Percentiles rank a stretch among this genome's conserved stretches.
phyloP scores from a whole-genome alignment of 179 eudicot species.

The Beta corolliflora region DNA sequence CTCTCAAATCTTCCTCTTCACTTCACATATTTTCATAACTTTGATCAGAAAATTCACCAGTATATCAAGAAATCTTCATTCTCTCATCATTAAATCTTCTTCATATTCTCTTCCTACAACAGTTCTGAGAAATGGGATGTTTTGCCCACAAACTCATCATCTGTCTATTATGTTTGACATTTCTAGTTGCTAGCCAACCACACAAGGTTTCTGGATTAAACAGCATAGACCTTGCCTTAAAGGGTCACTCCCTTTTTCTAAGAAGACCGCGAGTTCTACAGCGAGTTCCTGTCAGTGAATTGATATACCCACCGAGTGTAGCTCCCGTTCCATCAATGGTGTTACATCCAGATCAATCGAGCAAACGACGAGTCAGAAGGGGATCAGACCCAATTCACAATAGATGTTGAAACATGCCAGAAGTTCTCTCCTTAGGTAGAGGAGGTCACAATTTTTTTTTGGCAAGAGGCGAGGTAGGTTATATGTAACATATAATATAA shows the following conservation, averaged over 20 bases:
- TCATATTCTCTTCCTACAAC: background rate
- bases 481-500: constrained; percentile 9
- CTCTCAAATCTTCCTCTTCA: constrained; percentile 33
- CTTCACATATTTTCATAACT: constrained; percentile 11
- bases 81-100: constrained; percentile 1
- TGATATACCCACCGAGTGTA: constrained; percentile 26
- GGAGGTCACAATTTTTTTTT: constrained; percentile 29
- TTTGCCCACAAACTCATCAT: constrained; percentile 22
- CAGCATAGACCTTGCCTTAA: constrained; percentile 36
- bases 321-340: constrained; percentile 28
- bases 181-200: constrained; percentile 28
- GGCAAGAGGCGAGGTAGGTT: constrained; percentile 32
- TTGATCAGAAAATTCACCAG: constrained; percentile 7
- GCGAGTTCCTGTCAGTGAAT: constrained; percentile 9
- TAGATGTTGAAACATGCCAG: constrained; percentile 29
- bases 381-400: constrained; percentile 48
- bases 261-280: constrained; percentile 25
- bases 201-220: constrained; percentile 25
- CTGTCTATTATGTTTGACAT: constrained; percentile 21
- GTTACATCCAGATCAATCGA: constrained; percentile 34
- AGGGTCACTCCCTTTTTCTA: constrained; percentile 16
- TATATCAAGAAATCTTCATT: constrained; percentile 8
- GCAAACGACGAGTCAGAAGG: constrained; percentile 38
- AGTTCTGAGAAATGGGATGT: constrained; percentile 29
- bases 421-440: constrained; percentile 15